Evolutionary conservation across 2,329 filamentous ascomycete genomes (phyloP).

Genomic region (Penicillium frequentans): DNA sequence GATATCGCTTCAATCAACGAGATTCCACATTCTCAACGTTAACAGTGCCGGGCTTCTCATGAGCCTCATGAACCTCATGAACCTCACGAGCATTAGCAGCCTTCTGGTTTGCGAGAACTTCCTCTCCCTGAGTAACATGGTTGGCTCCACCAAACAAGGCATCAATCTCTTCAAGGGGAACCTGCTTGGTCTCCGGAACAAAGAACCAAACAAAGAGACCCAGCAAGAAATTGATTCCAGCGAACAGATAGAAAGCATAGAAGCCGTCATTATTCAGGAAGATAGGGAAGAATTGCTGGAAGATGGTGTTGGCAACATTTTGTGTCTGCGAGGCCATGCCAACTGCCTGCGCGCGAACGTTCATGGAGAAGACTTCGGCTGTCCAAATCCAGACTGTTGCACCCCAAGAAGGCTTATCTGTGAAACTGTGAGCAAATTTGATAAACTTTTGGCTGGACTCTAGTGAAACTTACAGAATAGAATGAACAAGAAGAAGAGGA

Average conservation of each 20-base stretch:
- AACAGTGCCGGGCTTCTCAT: slow-evolving; percentile 21
- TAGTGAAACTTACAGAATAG: slow-evolving; percentile 38
- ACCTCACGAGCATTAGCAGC: slow-evolving; percentile 4
- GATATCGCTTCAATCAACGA: neutral
- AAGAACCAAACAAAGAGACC: slow-evolving; percentile 52
- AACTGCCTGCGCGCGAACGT: slow-evolving; percentile 69
- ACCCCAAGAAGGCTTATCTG: slow-evolving; percentile 68
- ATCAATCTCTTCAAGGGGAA: slow-evolving; percentile 40
- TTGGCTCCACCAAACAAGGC: slow-evolving; percentile 39
- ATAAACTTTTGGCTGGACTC: slow-evolving; percentile 1
- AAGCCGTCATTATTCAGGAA: slow-evolving; percentile 62
- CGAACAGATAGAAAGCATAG: slow-evolving; percentile 59
- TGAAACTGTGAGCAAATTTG: slow-evolving; percentile 22
- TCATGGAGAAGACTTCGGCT: slow-evolving; percentile 68
- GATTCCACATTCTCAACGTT: slow-evolving; percentile 22
- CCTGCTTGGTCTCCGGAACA: slow-evolving; percentile 54
- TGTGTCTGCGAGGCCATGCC: slow-evolving; percentile 64
- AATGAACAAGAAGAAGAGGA: slow-evolving; percentile 66
- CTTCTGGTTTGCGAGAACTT: slow-evolving; percentile 30
- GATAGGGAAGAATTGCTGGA: slow-evolving; percentile 69
- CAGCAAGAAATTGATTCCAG: slow-evolving; percentile 53
- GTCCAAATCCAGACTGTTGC: slow-evolving; percentile 73
- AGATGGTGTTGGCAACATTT: slow-evolving; percentile 66
- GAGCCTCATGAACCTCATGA: slow-evolving; percentile 7
- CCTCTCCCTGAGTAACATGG: slow-evolving; percentile 35